Base-by-base conservation (phyloP, 768 basidiomycete species). In the Mycena latifolia region DNA sequence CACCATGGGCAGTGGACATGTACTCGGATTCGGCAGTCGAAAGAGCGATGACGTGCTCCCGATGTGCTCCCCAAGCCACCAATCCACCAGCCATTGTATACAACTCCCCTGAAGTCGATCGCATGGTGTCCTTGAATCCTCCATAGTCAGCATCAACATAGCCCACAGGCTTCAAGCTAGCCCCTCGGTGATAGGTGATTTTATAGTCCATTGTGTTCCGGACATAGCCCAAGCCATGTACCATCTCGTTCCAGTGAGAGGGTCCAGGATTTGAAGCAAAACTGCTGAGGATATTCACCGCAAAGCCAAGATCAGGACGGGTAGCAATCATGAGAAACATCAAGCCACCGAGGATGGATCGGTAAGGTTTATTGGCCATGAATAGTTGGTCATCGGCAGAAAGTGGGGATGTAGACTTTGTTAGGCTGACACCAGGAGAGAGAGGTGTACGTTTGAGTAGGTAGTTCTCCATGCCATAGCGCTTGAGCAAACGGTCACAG, bases 141-240 rank as follows among this genome's bases (percentile, higher is more conserved):
- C 17, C 55, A 12, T 12, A 57, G 29, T 57, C 55, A 2, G 55
- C 43, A 47, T 57, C 55, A 4, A 57, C 55, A 33, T 6, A 57
- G 2, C 55, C 55, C 14, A 47, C 45, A 24, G 55, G 55, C 18
- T 5, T 57, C 25, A 57, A 20, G 2, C 5, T 1, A 0, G n/a
- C 45, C 4, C 31, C 55, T 47, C 59, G 57, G n/a, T 46, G 58
- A 69, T 73, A 77, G 57, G 72, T 71, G 55, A 73, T 53, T 5
- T 53, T 57, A 37, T 50, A 62, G 25, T 75, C 70, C 10, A 43
- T 28, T 0, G 79, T 79, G 14, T 71, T 74, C 22, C 70, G 63
- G 27, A 82, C 56, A 65, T 80, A 82, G 1, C 69, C 66, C 10
- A 77, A 52, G 20, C 77, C 59, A 46, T 71, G 73, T 25, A 72